A percentile compares a stretch with the other conserved stretches of the same genome.
These are phyloP conservation scores for Colletotrichum lini DNA, from an alignment of 2,329 filamentous ascomycete species.

Conservation along the genomic window DNA sequence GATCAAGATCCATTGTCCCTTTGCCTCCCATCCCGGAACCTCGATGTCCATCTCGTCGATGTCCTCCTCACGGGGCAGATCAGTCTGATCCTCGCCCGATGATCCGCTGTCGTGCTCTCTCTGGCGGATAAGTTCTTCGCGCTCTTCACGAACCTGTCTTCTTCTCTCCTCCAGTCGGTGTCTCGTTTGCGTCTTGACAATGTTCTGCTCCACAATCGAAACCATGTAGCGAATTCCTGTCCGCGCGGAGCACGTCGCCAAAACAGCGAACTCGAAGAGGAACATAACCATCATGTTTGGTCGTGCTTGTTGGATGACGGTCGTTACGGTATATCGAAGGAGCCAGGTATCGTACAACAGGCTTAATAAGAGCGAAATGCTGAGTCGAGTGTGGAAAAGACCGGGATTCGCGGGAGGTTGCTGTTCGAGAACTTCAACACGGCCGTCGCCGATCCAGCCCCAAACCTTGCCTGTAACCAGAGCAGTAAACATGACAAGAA, in stretches of 20 bases:
- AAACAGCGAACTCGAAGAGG: conserved; percentile 94
- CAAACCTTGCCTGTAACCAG: conserved; percentile 96
- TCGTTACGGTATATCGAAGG: conserved; percentile 84
- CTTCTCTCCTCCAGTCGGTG: conserved; percentile 78
- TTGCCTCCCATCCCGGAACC: conserved; percentile 95
- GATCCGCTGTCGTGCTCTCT: conserved; percentile 64
- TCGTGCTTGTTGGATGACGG: conserved; percentile 88
- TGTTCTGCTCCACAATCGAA: conserved; percentile 81
- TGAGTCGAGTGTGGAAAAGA: conserved; percentile 88
- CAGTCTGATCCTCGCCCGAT: conserved; percentile 60
- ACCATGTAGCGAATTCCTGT: conserved; percentile 85
- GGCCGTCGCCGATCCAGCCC: conserved; percentile 97
- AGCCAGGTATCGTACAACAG: conserved; percentile 85
- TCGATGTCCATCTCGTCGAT: conserved; percentile 96
- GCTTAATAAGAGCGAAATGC: conserved; percentile 83
- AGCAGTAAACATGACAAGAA: conserved; percentile 95
- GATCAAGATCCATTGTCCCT: conserved; percentile 92
- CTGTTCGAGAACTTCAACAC: conserved; percentile 95
- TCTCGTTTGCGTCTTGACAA: conserved; percentile 81
- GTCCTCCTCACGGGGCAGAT: conserved; percentile 77
- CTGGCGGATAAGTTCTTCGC: conserved; percentile 65
- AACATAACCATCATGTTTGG: conserved; percentile 99
- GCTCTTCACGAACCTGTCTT: conserved; percentile 74
- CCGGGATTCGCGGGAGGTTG: conserved; percentile 91
- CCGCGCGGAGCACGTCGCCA: conserved; percentile 84